Evolutionary conservation across 257 asterid genomes (phyloP).

Genomic region (Solanum infundibuliforme): DNA sequence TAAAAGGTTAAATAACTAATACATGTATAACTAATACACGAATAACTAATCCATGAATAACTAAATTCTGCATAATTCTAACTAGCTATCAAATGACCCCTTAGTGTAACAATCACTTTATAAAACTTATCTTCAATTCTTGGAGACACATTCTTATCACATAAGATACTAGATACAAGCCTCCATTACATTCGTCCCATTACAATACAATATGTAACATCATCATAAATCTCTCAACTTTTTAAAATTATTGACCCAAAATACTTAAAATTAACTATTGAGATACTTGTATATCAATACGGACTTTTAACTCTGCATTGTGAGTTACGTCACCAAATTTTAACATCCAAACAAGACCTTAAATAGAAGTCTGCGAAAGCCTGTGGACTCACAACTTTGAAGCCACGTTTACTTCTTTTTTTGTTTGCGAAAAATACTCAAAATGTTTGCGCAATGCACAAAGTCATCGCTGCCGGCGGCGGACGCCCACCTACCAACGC

Average conservation of each 20-base stretch:
- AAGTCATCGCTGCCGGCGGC: slow-evolving; percentile 4
- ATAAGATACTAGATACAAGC: not conserved
- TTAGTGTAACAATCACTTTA: not conserved
- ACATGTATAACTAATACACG: too few species aligned
- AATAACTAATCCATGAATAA: too few species aligned
- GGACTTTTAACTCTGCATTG: not conserved
- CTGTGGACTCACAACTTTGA: not conserved
- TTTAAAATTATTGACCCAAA: not conserved
- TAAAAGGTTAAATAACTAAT: too few species aligned
- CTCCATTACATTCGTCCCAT: not conserved
- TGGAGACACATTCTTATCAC: not conserved
- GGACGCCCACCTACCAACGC: not conserved
- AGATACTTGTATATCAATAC: not conserved
- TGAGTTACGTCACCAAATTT: not conserved
- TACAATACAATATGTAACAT: not conserved
- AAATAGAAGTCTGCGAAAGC: not conserved
- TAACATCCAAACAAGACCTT: not conserved
- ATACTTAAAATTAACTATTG: not conserved
- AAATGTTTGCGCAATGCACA: slow-evolving; percentile 1
- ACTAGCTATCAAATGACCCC: not conserved
- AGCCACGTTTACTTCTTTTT: not conserved
- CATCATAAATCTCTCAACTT: not conserved
- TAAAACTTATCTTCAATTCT: not conserved
- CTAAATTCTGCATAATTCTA: too few species aligned
- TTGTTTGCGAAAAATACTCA: not conserved